Conservation (phyloP, 177 flowering plant species). For the Vitis hybrid region DNA sequence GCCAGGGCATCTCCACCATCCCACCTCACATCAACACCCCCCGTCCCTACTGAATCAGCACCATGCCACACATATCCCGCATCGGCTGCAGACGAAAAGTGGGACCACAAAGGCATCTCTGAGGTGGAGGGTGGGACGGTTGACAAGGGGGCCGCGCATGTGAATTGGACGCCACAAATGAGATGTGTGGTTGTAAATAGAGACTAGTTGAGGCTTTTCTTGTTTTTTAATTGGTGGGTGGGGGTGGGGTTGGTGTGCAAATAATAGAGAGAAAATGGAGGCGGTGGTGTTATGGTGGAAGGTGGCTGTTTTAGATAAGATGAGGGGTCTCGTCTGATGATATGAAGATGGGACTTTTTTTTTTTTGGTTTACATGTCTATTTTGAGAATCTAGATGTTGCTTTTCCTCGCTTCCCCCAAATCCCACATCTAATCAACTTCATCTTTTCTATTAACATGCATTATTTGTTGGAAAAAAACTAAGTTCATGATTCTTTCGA, state of each 20-base stretch:
- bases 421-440: too few relatives aligned
- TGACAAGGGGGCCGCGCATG: slow-evolving; percentile 10
- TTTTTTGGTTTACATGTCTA: too few relatives aligned
- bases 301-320: background rate
- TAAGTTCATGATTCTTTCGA: too few relatives aligned
- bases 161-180: slow-evolving; percentile 5
- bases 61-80: background rate
- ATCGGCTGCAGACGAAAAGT: background rate
- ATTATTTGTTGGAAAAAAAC: too few relatives aligned
- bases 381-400: too few relatives aligned
- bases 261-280: slow-evolving; percentile 1
- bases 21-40: slow-evolving; percentile 38
- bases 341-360: too few relatives aligned
- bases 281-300: too few relatives aligned
- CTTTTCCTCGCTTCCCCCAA: too few relatives aligned
- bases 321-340: background rate
- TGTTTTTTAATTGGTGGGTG: background rate
- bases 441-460: too few relatives aligned
- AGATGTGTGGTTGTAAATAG: slow-evolving; percentile 18
- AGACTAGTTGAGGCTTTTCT: background rate
- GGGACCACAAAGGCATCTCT: background rate
- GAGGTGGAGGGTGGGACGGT: slow-evolving; percentile 4
- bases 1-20: slow-evolving; percentile 61
- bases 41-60: slow-evolving; percentile 16
- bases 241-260: background rate